Evolutionary conservation across 805 yeast genomes (phyloP).

Genomic region (Kodamaea lidongshanica): DNA sequence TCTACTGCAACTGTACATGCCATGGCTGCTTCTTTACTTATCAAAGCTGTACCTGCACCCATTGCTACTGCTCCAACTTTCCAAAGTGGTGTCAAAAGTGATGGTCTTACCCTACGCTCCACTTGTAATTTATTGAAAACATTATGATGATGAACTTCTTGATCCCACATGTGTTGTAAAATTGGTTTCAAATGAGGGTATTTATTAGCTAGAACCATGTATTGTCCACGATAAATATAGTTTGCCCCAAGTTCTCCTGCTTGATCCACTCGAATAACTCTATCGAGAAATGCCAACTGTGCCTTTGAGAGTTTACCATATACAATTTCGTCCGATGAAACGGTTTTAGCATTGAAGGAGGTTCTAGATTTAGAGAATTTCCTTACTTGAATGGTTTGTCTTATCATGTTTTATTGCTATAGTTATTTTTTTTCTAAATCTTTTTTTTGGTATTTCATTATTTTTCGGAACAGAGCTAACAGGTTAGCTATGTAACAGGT

Average conservation of each 20-base stretch:
- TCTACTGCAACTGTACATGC: conserved; percentile 99
- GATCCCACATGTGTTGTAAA: conserved; percentile 96
- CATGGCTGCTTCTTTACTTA: conserved; percentile 96
- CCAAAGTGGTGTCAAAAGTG: conserved; percentile 89
- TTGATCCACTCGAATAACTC: conserved; percentile 87
- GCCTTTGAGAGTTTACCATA: conserved; percentile 42
- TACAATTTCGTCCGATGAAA: conserved; percentile 23
- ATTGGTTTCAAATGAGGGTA: conserved; percentile 74
- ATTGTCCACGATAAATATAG: conserved; percentile 88
- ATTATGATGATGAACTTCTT: conserved; percentile 83
- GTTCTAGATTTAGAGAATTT: no score
- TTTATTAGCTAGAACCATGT: conserved; percentile 60
- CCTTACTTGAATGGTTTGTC: no score
- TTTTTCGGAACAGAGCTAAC: no score
- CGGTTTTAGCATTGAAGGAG: no score
- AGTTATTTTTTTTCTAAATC: no score
- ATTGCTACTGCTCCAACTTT: conserved; percentile 80
- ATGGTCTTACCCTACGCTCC: conserved; percentile 80
- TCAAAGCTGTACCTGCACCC: conserved; percentile 80
- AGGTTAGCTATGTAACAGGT: no score
- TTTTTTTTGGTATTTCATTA: no score
- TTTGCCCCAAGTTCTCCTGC: conserved; percentile 98
- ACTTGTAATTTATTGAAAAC: conserved; percentile 77
- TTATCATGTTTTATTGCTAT: no score
- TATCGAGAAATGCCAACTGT: conserved; percentile 64